Evolutionary conservation across 2,329 filamentous ascomycete genomes (phyloP).

Genomic region (Calonectria ilicicola): DNA sequence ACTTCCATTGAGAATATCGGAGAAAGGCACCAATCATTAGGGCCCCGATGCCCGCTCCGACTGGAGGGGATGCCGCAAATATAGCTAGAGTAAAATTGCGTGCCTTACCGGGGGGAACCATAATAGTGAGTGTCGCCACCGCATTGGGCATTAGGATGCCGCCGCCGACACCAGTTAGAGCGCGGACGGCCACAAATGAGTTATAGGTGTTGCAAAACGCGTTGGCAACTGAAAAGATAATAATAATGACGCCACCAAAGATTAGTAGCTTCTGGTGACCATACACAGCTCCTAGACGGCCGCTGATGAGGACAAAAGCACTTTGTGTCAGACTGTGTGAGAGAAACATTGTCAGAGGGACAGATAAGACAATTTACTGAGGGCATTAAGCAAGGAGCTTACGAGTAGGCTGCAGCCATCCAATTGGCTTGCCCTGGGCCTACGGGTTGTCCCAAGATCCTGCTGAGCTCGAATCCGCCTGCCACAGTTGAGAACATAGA

Average conservation of each 20-base stretch:
- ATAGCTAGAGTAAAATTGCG: conserved; percentile 59
- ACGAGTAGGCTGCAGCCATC: no score
- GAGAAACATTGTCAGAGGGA: neutral
- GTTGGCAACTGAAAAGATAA: neutral
- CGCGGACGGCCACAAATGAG: conserved; percentile 56
- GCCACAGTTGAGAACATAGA: no score
- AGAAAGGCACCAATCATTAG: conserved; percentile 54
- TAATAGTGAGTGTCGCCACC: conserved; percentile 61
- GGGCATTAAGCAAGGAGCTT: no score
- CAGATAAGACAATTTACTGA: neutral
- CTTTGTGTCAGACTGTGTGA: conserved; percentile 57
- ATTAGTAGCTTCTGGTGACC: conserved; percentile 61
- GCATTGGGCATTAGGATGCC: conserved; percentile 66
- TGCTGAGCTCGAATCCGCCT: no score
- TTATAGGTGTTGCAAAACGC: conserved; percentile 50
- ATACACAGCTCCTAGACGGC: conserved; percentile 63
- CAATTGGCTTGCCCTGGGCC: no score
- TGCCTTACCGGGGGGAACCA: conserved; percentile 58
- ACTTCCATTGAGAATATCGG: conserved; percentile 47
- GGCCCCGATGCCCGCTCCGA: conserved; percentile 33
- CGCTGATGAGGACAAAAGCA: conserved; percentile 63
- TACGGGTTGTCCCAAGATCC: no score
- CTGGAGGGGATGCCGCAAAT: conserved; percentile 57
- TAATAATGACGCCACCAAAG: conserved; percentile 54
- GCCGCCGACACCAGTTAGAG: conserved; percentile 60